phyloP scores from a whole-genome alignment of 495 filamentous ascomycete genomes.

The Bathelium albidoporum region DNA sequence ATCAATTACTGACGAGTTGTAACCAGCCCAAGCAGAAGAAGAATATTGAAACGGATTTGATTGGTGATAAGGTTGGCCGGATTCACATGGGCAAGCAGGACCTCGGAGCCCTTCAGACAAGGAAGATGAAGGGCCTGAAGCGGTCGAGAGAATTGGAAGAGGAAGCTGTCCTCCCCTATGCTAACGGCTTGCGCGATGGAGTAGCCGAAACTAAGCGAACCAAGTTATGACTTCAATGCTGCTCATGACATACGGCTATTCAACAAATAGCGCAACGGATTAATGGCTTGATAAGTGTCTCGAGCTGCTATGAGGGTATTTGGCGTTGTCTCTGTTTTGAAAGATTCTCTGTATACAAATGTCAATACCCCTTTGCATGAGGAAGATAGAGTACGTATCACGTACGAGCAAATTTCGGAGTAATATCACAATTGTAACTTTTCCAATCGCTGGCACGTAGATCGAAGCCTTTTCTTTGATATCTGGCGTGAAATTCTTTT shows the following conservation, averaged over 20 bases:
- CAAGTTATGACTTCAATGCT: not conserved
- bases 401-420: conserved; percentile 79
- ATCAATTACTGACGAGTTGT: not conserved
- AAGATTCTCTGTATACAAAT: conserved; percentile 36
- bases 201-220: not conserved
- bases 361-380: not conserved
- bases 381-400: conserved; percentile 10
- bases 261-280: not conserved
- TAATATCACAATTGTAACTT: conserved; percentile 90
- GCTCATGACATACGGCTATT: not conserved
- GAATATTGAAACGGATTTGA: conserved; percentile 81
- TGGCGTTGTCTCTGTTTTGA: conserved; percentile 33
- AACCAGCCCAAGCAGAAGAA: conserved; percentile 63
- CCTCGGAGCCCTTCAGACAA: conserved; percentile 73
- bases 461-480: conserved; percentile 93
- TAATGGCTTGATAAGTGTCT: too few relatives aligned
- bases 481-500: conserved; percentile 82
- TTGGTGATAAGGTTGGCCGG: conserved; percentile 91
- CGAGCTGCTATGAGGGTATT: conserved; percentile 3
- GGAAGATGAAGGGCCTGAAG: conserved; percentile 99
- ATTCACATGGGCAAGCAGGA: conserved; percentile 92
- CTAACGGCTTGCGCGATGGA: not conserved
- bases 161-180: conserved; percentile 18
- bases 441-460: conserved; percentile 92
- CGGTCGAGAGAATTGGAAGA: conserved; percentile 52